These are phyloP conservation scores for Russula earlei DNA, from an alignment of 768 basidiomycete genomes.

Conservation along the genomic window DNA sequence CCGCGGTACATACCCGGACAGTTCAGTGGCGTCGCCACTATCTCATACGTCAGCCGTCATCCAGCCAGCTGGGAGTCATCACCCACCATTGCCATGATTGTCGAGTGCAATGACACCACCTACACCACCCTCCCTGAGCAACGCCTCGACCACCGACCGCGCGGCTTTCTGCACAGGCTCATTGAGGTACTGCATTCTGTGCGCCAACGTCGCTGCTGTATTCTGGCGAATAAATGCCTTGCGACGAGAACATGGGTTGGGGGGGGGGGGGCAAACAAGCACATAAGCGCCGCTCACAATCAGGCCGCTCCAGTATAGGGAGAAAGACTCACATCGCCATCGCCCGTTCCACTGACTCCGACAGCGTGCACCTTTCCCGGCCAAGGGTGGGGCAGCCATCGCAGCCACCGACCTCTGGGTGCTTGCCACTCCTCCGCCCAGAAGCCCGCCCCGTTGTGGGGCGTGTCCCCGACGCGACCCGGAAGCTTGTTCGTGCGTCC, in stretches of 20 bases:
- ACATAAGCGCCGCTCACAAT: background rate
- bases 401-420: conserved; percentile 25
- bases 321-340: conserved; percentile 29
- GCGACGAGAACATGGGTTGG: no score
- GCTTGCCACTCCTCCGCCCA: conserved; percentile 75
- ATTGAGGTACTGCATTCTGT: conserved; percentile 49
- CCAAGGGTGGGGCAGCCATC: conserved; percentile 32
- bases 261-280: no score
- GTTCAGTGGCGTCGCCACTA: conserved; percentile 68
- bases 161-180: conserved; percentile 52
- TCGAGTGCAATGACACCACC: conserved; percentile 76
- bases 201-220: conserved; percentile 57
- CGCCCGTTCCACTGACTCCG: conserved; percentile 77
- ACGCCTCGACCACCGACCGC: conserved; percentile 44
- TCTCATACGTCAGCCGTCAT: background rate
- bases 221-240: conserved; percentile 73
- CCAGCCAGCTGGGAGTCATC: background rate
- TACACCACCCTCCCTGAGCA: conserved; percentile 47
- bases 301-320: background rate
- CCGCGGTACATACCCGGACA: conserved; percentile 80
- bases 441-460: conserved; percentile 66
- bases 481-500: conserved; percentile 77
- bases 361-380: conserved; percentile 37
- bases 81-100: conserved; percentile 53
- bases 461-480: conserved; percentile 79